Evolutionary conservation across 2,329 filamentous ascomycete species (phyloP), one percentile per base, ranked within the genome.

Genomic region (Teratosphaeria zuluensis): DNA sequence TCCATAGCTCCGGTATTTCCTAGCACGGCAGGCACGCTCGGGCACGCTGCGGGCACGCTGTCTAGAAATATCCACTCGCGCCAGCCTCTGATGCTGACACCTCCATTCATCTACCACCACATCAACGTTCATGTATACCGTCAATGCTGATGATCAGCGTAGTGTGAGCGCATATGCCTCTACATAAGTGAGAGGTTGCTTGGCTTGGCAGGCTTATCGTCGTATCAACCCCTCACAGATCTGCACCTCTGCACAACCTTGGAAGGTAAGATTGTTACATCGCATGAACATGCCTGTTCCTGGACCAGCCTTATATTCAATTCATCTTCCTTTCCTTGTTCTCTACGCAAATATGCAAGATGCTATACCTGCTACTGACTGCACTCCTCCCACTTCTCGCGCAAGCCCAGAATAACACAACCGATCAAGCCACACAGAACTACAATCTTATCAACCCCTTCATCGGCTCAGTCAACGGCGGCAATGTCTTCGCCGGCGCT

Each of bases 401-500:
- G 19, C 16, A 9, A n/a, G 42, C 42, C 9, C 42, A 48, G 19
- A 48, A 19, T 9, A 21, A 21, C 42, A 21, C 42, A 6, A 4
- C 42, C 2, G 42, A 48, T n/a, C 42, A 8, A 8, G 42, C 42
- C 42, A 35, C 48, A 21, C 48, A 60, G 35, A 64, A 63, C 53
- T 63, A 61, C 53, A 51, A 70, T 32, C 73, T 70, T 55, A 62
- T 77, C 12, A 69, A 77, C 57, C 74, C 73, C 5, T 63, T 78
- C 59, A 77, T 77, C 56, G 76, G 76, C n/a, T 73, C 70, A 21
- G 66, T 65, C 56, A 71, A 71, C 58, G 66, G 66, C 55, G 62
- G 75, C 4, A 75, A 77, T 68, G 75, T 77, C 28, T 77, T 77
- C 58, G 64, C 72, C 1, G 64, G 63, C 33, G 64, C 63, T 14